Percentiles rank a stretch among this genome's conserved stretches.
Conservation (phyloP, 371 early-diverging fungal genomes). For the Rhizopus arrhizus region DNA sequence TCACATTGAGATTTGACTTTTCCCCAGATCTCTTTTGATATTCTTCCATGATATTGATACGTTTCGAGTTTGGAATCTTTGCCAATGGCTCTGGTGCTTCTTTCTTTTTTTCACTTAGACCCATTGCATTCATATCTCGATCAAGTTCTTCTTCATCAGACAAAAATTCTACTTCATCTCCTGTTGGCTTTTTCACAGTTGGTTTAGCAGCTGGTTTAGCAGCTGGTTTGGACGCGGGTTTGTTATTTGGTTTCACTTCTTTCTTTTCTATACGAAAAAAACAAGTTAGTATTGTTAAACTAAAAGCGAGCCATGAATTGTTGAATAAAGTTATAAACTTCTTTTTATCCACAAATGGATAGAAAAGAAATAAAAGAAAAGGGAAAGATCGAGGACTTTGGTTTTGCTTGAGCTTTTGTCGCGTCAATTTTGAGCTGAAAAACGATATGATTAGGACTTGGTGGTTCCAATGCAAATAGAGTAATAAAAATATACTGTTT, state of each 20-base stretch:
- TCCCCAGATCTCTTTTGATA: slow-evolving; percentile 70
- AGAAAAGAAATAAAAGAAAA: slow-evolving; percentile 7
- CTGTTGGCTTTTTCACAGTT: slow-evolving; percentile 19
- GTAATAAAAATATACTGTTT: slow-evolving; percentile 22
- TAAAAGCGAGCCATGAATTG: no score
- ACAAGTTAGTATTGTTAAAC: neutral
- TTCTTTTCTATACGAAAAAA: neutral
- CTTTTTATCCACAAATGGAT: no score
- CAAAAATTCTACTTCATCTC: slow-evolving; percentile 50
- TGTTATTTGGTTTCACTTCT: neutral
- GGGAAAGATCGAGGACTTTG: slow-evolving; percentile 2
- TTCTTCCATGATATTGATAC: slow-evolving; percentile 76
- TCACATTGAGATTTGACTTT: slow-evolving; percentile 79
- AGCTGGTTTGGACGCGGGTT: slow-evolving; percentile 2
- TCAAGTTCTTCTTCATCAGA: slow-evolving; percentile 48
- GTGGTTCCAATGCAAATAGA: slow-evolving; percentile 70
- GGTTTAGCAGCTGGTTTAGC: slow-evolving; percentile 12
- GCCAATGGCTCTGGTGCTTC: slow-evolving; percentile 36
- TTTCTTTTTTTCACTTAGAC: slow-evolving; percentile 27
- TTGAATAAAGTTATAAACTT: neutral
- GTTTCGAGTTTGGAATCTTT: slow-evolving; percentile 51
- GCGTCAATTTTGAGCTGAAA: slow-evolving; percentile 60
- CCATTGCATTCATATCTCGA: slow-evolving; percentile 59
- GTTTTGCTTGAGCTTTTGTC: slow-evolving; percentile 20
- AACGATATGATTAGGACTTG: slow-evolving; percentile 86